Evolutionary conservation across 2,329 filamentous ascomycete genomes (phyloP).

Genomic region (Trematosphaeria pertusa): DNA sequence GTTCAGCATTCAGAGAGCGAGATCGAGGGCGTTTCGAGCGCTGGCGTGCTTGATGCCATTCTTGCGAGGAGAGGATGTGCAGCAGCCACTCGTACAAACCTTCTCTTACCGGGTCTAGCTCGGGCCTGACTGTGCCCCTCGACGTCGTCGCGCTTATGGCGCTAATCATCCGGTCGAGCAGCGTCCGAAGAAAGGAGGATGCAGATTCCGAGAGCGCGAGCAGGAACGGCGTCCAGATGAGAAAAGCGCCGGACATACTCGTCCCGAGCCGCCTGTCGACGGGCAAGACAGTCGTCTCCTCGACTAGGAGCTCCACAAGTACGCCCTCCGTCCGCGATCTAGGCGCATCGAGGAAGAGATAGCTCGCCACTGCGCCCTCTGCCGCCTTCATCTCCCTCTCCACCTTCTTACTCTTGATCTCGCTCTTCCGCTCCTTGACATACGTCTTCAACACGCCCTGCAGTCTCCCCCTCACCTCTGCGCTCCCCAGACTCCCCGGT

Average conservation of each 20-base stretch:
- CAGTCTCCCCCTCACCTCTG: slow-evolving; percentile 26
- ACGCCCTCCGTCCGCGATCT: slow-evolving; percentile 6
- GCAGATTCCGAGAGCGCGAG: slow-evolving; percentile 39
- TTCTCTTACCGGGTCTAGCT: slow-evolving; percentile 47
- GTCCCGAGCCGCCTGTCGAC: slow-evolving; percentile 39
- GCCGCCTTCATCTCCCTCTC: slow-evolving; percentile 21
- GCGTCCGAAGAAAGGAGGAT: slow-evolving; percentile 44
- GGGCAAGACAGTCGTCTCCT: slow-evolving; percentile 47
- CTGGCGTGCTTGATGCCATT: slow-evolving; percentile 44
- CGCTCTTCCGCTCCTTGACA: slow-evolving; percentile 36
- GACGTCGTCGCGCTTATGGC: slow-evolving; percentile 33
- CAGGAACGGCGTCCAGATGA: slow-evolving; percentile 53
- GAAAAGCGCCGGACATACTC: slow-evolving; percentile 52
- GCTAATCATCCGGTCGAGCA: slow-evolving; percentile 49
- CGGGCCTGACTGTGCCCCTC: slow-evolving; percentile 5
- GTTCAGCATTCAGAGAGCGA: slow-evolving; percentile 18
- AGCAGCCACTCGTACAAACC: slow-evolving; percentile 58
- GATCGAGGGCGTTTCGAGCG: slow-evolving; percentile 14
- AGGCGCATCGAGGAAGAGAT: slow-evolving; percentile 17
- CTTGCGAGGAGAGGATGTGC: slow-evolving; percentile 52
- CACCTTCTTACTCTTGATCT: slow-evolving; percentile 30
- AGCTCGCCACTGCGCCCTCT: slow-evolving; percentile 24
- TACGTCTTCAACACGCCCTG: slow-evolving; percentile 44
- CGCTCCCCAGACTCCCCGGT: slow-evolving; percentile 8
- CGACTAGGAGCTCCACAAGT: slow-evolving; percentile 37